Conservation (phyloP, 2,329 filamentous ascomycete species). For the Colletotrichum viniferum region DNA sequence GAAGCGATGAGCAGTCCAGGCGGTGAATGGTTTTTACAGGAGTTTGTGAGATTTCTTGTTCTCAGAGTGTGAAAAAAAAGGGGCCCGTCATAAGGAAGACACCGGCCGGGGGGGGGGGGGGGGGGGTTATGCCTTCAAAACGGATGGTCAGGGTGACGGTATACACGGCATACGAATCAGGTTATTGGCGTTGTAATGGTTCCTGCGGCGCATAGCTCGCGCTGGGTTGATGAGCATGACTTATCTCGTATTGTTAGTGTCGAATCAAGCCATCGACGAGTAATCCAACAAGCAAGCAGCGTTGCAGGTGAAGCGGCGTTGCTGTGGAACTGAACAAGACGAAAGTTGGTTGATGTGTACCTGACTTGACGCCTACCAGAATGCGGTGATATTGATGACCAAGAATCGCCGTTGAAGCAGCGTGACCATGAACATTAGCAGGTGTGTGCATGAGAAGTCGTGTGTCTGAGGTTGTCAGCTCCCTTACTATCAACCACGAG, state of each 20-base stretch:
- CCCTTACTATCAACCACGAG: neutral
- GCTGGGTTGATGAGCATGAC: neutral
- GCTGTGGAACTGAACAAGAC: neutral
- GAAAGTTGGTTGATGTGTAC: neutral
- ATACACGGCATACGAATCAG: neutral
- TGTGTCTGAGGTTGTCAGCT: neutral
- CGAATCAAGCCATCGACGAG: neutral
- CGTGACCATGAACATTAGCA: neutral
- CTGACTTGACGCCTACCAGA: neutral
- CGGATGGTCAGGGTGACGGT: neutral
- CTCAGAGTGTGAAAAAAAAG: neutral
- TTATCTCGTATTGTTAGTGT: slow-evolving; percentile 2
- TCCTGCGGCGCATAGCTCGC: neutral
- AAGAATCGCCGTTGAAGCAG: neutral
- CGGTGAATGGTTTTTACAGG: no score
- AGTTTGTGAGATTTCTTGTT: neutral
- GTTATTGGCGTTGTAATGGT: neutral
- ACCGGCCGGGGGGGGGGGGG: neutral
- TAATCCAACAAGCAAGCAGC: neutral
- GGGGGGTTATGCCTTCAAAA: neutral
- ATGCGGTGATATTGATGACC: neutral
- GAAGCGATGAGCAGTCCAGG: slow-evolving; percentile 2
- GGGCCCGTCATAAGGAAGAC: neutral
- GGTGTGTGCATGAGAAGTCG: neutral
- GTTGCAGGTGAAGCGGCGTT: neutral